Percentiles rank a stretch among this genome's conserved stretches.
Conservation (phyloP, 108 stramenopile genomes). For the Stephanodiscus triporus region DNA sequence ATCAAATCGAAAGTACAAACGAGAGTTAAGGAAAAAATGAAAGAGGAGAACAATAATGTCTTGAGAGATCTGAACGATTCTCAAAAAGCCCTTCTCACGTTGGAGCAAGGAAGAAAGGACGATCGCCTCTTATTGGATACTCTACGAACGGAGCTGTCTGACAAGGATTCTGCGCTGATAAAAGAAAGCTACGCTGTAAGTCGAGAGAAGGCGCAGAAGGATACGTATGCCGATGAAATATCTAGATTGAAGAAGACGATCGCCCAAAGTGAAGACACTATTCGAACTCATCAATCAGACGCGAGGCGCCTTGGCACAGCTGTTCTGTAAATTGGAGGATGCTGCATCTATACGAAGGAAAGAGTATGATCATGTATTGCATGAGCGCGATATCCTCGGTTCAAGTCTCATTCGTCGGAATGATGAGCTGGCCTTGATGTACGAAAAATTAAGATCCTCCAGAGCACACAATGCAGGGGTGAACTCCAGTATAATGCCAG, state of each 20-base stretch:
- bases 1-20: slow-evolving; percentile 80
- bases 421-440: slow-evolving; percentile 84
- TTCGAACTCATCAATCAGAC: slow-evolving; percentile 68
- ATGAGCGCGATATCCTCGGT: slow-evolving; percentile 88
- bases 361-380: slow-evolving; percentile 80
- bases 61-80: slow-evolving; percentile 40
- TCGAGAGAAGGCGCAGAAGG: slow-evolving; percentile 59
- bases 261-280: slow-evolving; percentile 56
- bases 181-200: slow-evolving; percentile 82
- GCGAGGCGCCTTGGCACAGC: slow-evolving; percentile 58
- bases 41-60: slow-evolving; percentile 22
- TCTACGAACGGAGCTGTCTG: slow-evolving; percentile 67
- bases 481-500: slow-evolving; percentile 70
- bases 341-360: slow-evolving; percentile 67
- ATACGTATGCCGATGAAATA: slow-evolving; percentile 58
- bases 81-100: slow-evolving; percentile 51
- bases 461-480: slow-evolving; percentile 74
- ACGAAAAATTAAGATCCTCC: slow-evolving; percentile 86
- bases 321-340: slow-evolving; percentile 78
- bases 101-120: slow-evolving; percentile 73
- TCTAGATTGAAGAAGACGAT: slow-evolving; percentile 49
- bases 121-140: slow-evolving; percentile 74
- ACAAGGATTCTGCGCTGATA: slow-evolving; percentile 77
- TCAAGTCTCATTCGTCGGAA: slow-evolving; percentile 89
- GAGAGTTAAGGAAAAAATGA: slow-evolving; percentile 49